Evolutionary conservation across 352 stramenopile genomes (phyloP).

Genomic region (Pythium volutum): DNA sequence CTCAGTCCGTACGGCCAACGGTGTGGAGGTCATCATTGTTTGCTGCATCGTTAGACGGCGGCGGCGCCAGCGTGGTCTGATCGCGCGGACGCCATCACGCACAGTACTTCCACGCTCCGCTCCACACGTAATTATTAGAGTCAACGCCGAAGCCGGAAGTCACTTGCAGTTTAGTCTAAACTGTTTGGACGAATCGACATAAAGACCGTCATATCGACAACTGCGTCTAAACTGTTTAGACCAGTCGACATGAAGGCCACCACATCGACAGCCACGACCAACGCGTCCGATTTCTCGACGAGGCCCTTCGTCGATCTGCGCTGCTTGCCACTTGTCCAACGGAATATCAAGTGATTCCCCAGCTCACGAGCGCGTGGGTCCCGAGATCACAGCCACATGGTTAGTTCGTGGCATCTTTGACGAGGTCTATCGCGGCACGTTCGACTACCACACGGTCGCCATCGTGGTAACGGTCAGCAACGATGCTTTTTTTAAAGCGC

Average conservation of each 20-base stretch:
- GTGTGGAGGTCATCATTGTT: neutral
- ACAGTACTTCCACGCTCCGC: neutral
- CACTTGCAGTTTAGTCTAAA: too few relatives aligned
- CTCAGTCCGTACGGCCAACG: neutral
- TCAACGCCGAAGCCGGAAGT: too few relatives aligned
- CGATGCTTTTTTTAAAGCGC: too few relatives aligned
- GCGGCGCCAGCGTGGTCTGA: neutral
- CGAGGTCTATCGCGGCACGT: constrained; percentile 20
- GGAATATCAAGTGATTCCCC: neutral
- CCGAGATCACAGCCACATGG: constrained; percentile 12
- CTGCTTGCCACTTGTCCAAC: too few relatives aligned
- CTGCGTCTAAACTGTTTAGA: constrained; percentile 1
- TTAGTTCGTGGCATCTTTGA: constrained; percentile 18
- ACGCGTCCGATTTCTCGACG: neutral
- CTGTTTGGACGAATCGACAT: too few relatives aligned
- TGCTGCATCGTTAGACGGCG: neutral
- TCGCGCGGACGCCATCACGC: constrained; percentile 13
- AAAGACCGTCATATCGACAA: too few relatives aligned
- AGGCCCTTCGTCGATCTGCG: neutral
- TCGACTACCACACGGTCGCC: constrained; percentile 16
- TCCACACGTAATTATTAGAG: too few relatives aligned
- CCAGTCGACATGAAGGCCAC: neutral
- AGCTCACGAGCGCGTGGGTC: neutral
- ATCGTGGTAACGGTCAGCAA: too few relatives aligned
- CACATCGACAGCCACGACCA: constrained; percentile 12